Base-by-base conservation (phyloP, 2,329 filamentous ascomycete species). In the Juglanconis oblonga region DNA sequence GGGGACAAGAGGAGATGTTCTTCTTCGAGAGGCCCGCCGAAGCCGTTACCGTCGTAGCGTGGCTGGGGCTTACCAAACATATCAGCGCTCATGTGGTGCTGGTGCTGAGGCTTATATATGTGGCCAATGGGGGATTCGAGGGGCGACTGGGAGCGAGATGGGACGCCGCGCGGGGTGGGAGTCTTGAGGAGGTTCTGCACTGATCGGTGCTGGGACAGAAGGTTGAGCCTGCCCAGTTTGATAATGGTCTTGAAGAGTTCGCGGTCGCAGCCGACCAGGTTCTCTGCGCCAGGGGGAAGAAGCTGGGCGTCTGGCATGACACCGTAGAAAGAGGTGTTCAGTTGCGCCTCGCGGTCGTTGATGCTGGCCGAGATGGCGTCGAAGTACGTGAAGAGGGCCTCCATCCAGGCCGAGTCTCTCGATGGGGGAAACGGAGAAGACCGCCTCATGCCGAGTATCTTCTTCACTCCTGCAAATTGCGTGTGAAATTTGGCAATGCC, bases 401-500 rank as follows among this genome's bases (percentile, higher is more conserved):
- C 91, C 78, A 97, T 94, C 93, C 93, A 97, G 11, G 87, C 86
- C 61, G 91, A 89, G 62, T 92, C 90, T 54, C 86, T 84, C 73
- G 69, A 86, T 68, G 71, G 81, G 75, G 71, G 85, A 58, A 74
- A 76, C 1, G 77, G 75, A 29, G 77, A 78, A 4, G 76, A 72
- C 65, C 89, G 84, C 61, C 92, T 84, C 76, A 97, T 85, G 4
- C 87, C 85, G 10, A 97, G 82, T 36, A 98, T 86, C 78, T 96
- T 96, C 75, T 92, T 93, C 44, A 97, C 92, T 0, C 94, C 93
- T 1, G 92, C 92, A 68, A 97, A 92, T 71, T 97, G 94, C 0
- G 91, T 95, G 66, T 92, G 91, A 75, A 97, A 97, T 69, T 94
- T 94, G 24, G 91, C 92, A 66, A 97, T 88, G 3, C 94, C 94